Evolutionary conservation across 2,329 filamentous ascomycete genomes (phyloP), one percentile per base, ranked within the genome.

Genomic region (Colletotrichum graminicola): DNA sequence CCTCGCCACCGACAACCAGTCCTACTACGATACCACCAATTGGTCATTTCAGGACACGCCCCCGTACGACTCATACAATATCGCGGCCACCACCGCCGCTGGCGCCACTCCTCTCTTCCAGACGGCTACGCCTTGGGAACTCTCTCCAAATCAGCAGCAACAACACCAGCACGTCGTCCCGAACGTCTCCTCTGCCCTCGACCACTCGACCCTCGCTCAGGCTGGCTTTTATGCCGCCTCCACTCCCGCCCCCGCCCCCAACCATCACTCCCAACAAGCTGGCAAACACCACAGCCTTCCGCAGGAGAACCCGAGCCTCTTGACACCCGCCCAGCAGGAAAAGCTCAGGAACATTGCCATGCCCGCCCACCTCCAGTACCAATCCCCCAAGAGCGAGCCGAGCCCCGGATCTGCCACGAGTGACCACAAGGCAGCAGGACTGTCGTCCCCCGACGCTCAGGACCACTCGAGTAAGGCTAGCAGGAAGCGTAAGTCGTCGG

Each of bases 401-500:
- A 91, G 89, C 74, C 88, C 89, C 21, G 85, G 87, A 73, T 91
- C 89, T 12, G 83, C 84, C 67, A 80, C 79, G 16, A 86, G 85
- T 74, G 79, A 80, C 73, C 85, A 83, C 74, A 82, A 85, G 74
- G 83, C 81, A 55, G 83, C 81, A 26, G 80, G 81, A 6, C 81
- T 83, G 62, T 91, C 90, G 14, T 93, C 91, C 2, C 91, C 91
- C n/a, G 90, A 89, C 72, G 81, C 79, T 34, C 64, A 67, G 11
- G 71, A 73, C 18, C 29, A 54, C 56, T 85, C 84, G n/a, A 82
- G 81, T 71, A 85, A 84, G 73, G 76, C 79, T 68, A 85, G 81
- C 73, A 86, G 90, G 75, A 94, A 94, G 82, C 88, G 92, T 75
- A 94, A 94, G 82, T 89, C 90, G 0, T 90, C 90, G 0, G 87